Percentiles rank a stretch among this genome's conserved stretches.
phyloP scores from a whole-genome alignment of 345 rosid species.

The Lumnitzera racemosa region DNA sequence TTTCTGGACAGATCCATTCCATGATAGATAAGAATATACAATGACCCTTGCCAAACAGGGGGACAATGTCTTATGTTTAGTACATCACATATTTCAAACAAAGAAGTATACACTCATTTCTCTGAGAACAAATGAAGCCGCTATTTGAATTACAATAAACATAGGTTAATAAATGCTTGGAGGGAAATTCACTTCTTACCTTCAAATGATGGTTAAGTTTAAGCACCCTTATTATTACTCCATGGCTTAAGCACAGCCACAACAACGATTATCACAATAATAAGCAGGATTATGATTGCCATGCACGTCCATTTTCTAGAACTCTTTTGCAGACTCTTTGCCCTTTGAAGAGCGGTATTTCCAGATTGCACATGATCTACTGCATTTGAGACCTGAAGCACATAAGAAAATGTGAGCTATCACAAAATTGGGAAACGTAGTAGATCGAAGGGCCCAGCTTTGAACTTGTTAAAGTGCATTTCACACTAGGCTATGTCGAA shows the following conservation, averaged over 20 bases:
- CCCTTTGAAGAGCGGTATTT: constrained; percentile 60
- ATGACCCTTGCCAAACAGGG: no score
- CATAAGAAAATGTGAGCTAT: neutral
- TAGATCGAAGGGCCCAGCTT: neutral
- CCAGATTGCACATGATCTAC: constrained; percentile 94
- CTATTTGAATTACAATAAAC: no score
- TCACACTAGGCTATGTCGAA: neutral
- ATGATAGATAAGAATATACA: no score
- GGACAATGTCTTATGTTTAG: no score
- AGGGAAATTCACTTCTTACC: neutral
- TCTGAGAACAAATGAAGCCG: no score
- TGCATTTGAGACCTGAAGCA: constrained; percentile 66
- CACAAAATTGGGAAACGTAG: neutral
- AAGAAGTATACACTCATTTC: no score
- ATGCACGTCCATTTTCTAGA: constrained; percentile 94
- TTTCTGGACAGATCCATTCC: no score
- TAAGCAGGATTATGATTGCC: constrained; percentile 76
- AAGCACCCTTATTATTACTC: constrained; percentile 67
- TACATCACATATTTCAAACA: no score
- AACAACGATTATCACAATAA: constrained; percentile 57
- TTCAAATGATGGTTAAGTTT: constrained; percentile 1
- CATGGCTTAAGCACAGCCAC: constrained; percentile 73
- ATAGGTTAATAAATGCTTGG: no score
- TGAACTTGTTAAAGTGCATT: neutral
- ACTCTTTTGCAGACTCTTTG: constrained; percentile 61